A percentile compares a stretch with the other conserved stretches of the same genome.
These are phyloP conservation scores for Chlorophyllum brunneum DNA, from an alignment of 768 basidiomycete species.

Conservation along the genomic window DNA sequence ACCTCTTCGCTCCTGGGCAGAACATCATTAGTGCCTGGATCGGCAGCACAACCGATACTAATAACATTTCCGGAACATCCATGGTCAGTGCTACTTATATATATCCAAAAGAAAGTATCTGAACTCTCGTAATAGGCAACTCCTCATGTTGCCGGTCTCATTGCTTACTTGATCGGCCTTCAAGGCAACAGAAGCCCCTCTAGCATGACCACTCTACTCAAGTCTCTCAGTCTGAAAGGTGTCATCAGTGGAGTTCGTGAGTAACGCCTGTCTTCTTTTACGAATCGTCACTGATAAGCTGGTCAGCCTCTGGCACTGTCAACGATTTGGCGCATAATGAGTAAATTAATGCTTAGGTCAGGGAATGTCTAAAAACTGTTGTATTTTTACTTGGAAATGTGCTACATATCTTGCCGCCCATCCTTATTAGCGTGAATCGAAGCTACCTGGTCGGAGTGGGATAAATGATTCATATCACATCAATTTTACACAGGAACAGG, in stretches of 20 bases:
- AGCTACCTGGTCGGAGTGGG: too few relatives aligned
- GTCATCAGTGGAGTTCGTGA: conserved; percentile 26
- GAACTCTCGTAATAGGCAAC: conserved; percentile 25
- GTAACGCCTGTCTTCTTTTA: conserved; percentile 10
- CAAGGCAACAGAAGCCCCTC: conserved; percentile 29
- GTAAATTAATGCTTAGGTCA: neutral
- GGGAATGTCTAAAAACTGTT: too few relatives aligned
- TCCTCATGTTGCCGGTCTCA: conserved; percentile 37
- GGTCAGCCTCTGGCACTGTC: conserved; percentile 21
- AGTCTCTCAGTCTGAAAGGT: conserved; percentile 22
- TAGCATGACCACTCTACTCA: conserved; percentile 21
- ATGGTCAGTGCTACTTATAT: conserved; percentile 18
- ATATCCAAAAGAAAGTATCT: neutral
- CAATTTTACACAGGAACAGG: too few relatives aligned
- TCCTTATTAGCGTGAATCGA: too few relatives aligned
- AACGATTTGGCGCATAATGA: conserved; percentile 26
- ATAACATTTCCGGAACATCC: conserved; percentile 21
- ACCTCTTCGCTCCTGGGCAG: conserved; percentile 37
- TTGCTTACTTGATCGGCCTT: conserved; percentile 31
- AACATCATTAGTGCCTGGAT: conserved; percentile 29
- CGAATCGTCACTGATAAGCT: neutral
- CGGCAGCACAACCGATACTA: conserved; percentile 21
- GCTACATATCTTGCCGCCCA: too few relatives aligned
- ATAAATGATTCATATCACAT: too few relatives aligned
- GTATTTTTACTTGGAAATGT: too few relatives aligned